Base-by-base conservation (phyloP, 768 basidiomycete species). In the Amyloporia xantha region DNA sequence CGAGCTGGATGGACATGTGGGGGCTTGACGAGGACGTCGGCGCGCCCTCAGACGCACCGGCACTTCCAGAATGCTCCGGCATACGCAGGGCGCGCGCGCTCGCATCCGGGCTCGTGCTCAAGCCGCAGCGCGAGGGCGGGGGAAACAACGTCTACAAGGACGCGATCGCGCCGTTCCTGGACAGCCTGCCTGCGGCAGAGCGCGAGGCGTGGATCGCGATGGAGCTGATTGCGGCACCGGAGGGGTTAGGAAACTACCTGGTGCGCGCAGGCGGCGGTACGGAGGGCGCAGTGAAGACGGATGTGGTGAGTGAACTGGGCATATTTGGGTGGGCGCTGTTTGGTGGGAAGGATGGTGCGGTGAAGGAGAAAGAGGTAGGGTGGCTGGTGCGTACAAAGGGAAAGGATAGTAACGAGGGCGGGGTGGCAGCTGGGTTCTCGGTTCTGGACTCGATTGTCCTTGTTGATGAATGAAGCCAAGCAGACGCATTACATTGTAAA, bases 121-220 rank as follows among this genome's bases (percentile, higher is more conserved):
- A 99, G 65, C 95, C 95, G 0, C 95, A 98, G 63, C 77, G 94
- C n/a, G 95, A 99, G 70, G 95, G 95, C 1, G 95, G 95, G 1
- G 95, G 95, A 7, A 96, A 97, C 59, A 98, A 98, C 58, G 77
- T 98, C 21, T 98, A 97, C 68, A 86, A 86, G 51, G 71, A 70
- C 2, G 81, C 82, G 41, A 95, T 97, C 42, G 89, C 88, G 0
- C 54, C 70, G 0, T 92, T 91, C 66, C 70, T 99, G 2, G 79
- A 83, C 12, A 59, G 59, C 5, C 70, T 97, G 2, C 76, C 77
- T 0, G 64, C 58, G 1, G 60, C 70, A 46, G 87, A 89, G 59
- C 76, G 84, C 7, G 75, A 80, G 54, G 92, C 88, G 2, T 99
- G 95, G 89, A 92, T 97, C 47, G 87, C 94, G 26, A 97, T 98